A percentile compares a stretch with the other conserved stretches of the same genome.
Evolutionary conservation across 306 rosid genomes (phyloP).

Genomic region (Fragaria vesca): DNA sequence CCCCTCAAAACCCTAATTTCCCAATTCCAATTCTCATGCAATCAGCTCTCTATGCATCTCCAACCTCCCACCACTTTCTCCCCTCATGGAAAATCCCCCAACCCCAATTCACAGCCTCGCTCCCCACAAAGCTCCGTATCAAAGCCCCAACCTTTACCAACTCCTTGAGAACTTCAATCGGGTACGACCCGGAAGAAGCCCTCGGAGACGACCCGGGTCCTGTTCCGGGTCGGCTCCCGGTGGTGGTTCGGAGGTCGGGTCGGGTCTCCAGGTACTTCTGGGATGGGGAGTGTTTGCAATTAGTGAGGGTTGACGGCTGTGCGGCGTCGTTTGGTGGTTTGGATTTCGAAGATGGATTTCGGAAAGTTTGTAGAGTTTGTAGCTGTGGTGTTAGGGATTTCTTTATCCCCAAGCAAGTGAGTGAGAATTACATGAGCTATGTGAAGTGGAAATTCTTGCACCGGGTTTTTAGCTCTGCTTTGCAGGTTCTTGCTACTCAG

Average conservation of each 20-base stretch:
- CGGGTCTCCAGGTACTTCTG: constrained; percentile 71
- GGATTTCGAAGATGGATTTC: constrained; percentile 40
- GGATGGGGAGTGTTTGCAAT: constrained; percentile 54
- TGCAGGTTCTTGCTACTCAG: constrained; percentile 94
- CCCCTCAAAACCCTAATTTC: constrained; percentile 11
- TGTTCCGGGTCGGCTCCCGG: constrained; percentile 47
- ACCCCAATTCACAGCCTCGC: constrained; percentile 19
- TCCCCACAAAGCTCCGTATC: constrained; percentile 25
- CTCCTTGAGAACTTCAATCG: constrained; percentile 51
- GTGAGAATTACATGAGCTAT: constrained; percentile 50
- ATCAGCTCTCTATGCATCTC: constrained; percentile 38
- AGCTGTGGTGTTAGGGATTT: constrained; percentile 48
- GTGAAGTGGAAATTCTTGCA: constrained; percentile 90
- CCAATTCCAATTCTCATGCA: constrained; percentile 53
- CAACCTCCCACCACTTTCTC: constrained; percentile 32
- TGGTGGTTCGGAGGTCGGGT: constrained; percentile 57
- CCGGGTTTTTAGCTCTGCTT: constrained; percentile 89
- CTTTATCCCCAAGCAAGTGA: constrained; percentile 66
- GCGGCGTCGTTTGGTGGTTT: constrained; percentile 24
- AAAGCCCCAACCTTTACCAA: constrained; percentile 17
- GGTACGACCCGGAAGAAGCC: constrained; percentile 50
- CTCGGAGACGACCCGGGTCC: constrained; percentile 28
- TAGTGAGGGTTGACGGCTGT: constrained; percentile 55
- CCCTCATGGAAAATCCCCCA: constrained; percentile 45
- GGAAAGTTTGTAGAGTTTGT: constrained; percentile 28